Evolutionary conservation across 2,329 filamentous ascomycete species (phyloP), one percentile per base, ranked within the genome.

Genomic region (Ceratocystis ficicola): DNA sequence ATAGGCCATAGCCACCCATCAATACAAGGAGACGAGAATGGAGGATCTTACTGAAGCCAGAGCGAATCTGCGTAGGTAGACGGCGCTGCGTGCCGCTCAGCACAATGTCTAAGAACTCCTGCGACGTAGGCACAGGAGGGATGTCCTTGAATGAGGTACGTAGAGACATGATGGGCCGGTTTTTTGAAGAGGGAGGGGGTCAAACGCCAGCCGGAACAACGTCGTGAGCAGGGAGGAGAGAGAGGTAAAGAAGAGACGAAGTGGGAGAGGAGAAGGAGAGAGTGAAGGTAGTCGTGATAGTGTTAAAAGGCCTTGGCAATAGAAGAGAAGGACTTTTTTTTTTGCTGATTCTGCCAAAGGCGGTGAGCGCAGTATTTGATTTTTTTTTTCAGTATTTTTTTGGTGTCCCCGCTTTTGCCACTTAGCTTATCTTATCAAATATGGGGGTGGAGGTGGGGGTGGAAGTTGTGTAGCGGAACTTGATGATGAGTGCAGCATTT

Each of bases 51-150:
- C 94, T 88, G 82, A 99, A 99, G 68, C 94, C 94, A 50, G 92
- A 85, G 72, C 94, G 86, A 74, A 99, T 97, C 80, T 96, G 91
- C 62, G 91, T 99, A 15, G 94, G 94, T 69, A 99, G 81, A 69
- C 93, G 87, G 74, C 93, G 84, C 81, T 97, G 93, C 3, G 91
- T 96, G 71, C 94, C 83, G 73, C 89, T 95, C 72, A 99, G 83
- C 70, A 97, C 92, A 75, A 99, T 96, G 77, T 99, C 94, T 72
- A 99, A 83, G 74, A 99, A 97, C 78, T 99, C 94, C 80, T 95
- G 88, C 76, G 87, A 87, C 73, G 89, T 95, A 67, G 93, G 93
- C 70, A 95, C 90, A 70, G 90, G 90, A 69, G 88, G 86, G 72
- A 95, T 95, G 74, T 89, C 86, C 75, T 86, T 87, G 84, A 84